Base-by-base conservation (phyloP, 768 basidiomycete genomes). In the Coprinopsis strossmayeri region DNA sequence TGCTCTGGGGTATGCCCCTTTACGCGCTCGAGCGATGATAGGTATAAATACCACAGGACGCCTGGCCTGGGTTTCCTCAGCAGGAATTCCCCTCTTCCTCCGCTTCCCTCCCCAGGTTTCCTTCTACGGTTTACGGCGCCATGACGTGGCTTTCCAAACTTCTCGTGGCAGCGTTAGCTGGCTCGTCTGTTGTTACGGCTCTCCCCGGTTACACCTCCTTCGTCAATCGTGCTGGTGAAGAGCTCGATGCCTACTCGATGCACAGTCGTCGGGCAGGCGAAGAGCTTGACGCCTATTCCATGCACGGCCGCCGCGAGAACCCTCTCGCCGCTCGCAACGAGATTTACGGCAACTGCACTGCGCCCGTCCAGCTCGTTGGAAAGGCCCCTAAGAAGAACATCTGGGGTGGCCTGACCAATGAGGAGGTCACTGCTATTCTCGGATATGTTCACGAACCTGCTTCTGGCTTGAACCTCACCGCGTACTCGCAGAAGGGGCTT, bases 301-400 rank as follows among this genome's bases (percentile, higher is more conserved):
- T n/a, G n/a, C n/a, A n/a, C n/a, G n/a, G n/a, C n/a, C n/a, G n/a
- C n/a, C n/a, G n/a, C n/a, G n/a, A n/a, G n/a, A 18, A 32, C 30
- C 7, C 30, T 15, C 30, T 38, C 37, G 7, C 18, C 37, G 18
- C 37, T 38, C 37, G 37, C 37, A n/a, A n/a, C n/a, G 37, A 38
- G 37, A 38, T 10, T 18, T 38, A 18, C 9, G 44, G n/a, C 25
- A 28, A 25, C 15, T 45, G 44, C 28, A 24, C 44, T 10, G 44
- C 44, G 15, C 44, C 44, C 28, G 17, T 30, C 18, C 11, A 25
- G 24, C 24, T 45, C 44, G 25, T n/a, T 30, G 26, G 25, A 12
- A 45, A 45, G 26, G 44, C 44, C 23, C 44, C 44, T 10, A 45
- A 45, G 44, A 18, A 45, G 44, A 45, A 45, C 28, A 28, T 45